Evolutionary conservation across 176 grass and related monocot genomes (phyloP).

Genomic region (Echinochloa phyllopogon): DNA sequence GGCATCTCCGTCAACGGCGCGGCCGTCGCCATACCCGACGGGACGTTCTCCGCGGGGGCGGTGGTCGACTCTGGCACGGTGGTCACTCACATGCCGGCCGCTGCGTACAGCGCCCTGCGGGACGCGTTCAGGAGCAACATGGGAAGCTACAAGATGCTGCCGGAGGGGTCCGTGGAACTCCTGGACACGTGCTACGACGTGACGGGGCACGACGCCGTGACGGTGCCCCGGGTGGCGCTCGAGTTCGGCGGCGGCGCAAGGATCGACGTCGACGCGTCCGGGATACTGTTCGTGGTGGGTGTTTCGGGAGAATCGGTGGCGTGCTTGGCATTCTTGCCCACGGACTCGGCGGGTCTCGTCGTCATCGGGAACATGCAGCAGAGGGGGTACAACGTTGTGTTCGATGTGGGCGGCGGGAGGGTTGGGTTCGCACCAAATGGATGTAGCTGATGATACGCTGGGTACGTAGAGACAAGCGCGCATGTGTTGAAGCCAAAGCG

Average conservation of each 20-base stretch:
- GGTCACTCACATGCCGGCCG: slow-evolving; percentile 42
- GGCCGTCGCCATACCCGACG: background rate
- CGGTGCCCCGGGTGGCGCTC: slow-evolving; percentile 28
- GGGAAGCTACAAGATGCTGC: slow-evolving; percentile 27
- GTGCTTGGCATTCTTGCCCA: slow-evolving; percentile 49
- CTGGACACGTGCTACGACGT: slow-evolving; percentile 63
- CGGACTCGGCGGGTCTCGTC: background rate
- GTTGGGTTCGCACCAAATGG: slow-evolving; percentile 42
- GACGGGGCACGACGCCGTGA: slow-evolving; percentile 28
- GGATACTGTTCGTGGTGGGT: background rate
- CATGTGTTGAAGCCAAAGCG: too few relatives aligned
- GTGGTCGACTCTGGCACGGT: slow-evolving; percentile 62
- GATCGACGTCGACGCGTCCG: slow-evolving; percentile 27
- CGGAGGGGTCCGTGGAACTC: background rate
- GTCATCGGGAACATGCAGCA: slow-evolving; percentile 60
- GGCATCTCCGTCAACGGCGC: slow-evolving; percentile 39
- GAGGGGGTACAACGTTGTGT: slow-evolving; percentile 45
- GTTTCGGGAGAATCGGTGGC: background rate
- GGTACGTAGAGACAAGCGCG: too few relatives aligned
- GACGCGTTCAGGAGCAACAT: slow-evolving; percentile 42
- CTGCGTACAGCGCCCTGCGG: slow-evolving; percentile 39
- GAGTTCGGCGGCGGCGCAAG: slow-evolving; percentile 31
- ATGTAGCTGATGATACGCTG: slow-evolving; percentile 25
- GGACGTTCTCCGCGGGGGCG: background rate
- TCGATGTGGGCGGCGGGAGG: slow-evolving; percentile 34